Evolutionary conservation across 768 basidiomycete species (phyloP), one percentile per base, ranked within the genome.

Genomic region (Scleroderma bovista): DNA sequence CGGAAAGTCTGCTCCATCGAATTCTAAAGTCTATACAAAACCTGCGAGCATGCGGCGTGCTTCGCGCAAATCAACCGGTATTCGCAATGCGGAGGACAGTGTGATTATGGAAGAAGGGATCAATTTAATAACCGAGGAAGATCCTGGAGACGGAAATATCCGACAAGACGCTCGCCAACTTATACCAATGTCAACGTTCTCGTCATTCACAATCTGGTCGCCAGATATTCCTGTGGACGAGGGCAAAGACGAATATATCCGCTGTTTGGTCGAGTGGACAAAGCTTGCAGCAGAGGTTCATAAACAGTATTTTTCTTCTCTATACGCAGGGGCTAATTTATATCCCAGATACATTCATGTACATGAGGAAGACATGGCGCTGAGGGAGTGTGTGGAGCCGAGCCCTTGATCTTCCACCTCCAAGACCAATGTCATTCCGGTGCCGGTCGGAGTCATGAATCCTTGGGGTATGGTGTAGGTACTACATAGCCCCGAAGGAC

Each of bases 121-220:
- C 23, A 48, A 44, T 17, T 43, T 45, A 16, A n/a, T n/a, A n/a
- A 58, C 52, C 20, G 69, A 60, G 8, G 68, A 55, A 40, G 60
- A 57, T n/a, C 44, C 32, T 11, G 50, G 36, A 15, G 12, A 31
- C 3, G 38, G 47, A 52, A 44, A 15, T 12, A 16, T 43, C 13
- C 16, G 16, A 19, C 57, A 60, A 0, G 46, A 11, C 17, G 61
- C 60, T 19, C 72, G 71, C 40, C 65, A 55, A 11, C 64, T 87
- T 49, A 58, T 68, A 7, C 76, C 84, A 4, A 67, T 69, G 3
- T 75, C 77, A 0, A 73, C 71, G 42, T 92, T 92, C 59, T 71
- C 75, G 3, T 80, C 79, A 1, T 79, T 92, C 55, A 77, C 78
- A n/a, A 61, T 92, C 20, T 92, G 89, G 89, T 73, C 81, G 51